Percentiles rank a stretch among this genome's conserved stretches.
These are phyloP conservation scores for Chernovozyma aurita DNA, from an alignment of 1,139 yeast genomes.

Conservation along the genomic window DNA sequence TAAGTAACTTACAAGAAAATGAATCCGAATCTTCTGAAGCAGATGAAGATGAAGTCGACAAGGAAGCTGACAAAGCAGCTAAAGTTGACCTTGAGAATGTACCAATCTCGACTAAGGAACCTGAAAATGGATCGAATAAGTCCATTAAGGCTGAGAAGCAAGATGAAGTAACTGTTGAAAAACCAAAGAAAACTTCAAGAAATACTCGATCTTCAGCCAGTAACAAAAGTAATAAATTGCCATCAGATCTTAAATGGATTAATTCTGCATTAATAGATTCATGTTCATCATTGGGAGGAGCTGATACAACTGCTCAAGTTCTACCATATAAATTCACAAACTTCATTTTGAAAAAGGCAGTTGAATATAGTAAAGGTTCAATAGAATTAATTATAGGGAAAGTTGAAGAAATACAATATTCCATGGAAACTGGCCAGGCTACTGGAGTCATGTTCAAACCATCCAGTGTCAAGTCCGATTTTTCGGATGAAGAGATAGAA, in stretches of 20 bases:
- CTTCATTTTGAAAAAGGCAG: slow-evolving; percentile 71
- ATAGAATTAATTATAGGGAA: slow-evolving; percentile 82
- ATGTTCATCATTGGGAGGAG: slow-evolving; percentile 81
- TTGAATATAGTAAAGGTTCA: slow-evolving; percentile 66
- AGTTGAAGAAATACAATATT: slow-evolving; percentile 62
- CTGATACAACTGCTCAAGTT: slow-evolving; percentile 91
- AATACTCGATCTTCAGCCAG: slow-evolving; percentile 17
- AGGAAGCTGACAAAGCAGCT: too few species aligned
- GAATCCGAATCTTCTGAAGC: slow-evolving; percentile 10
- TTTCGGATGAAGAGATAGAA: slow-evolving; percentile 25
- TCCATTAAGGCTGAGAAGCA: slow-evolving; percentile 6
- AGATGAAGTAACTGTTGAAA: slow-evolving; percentile 20
- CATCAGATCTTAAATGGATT: slow-evolving; percentile 81
- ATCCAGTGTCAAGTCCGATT: slow-evolving; percentile 42
- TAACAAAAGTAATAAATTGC: slow-evolving; percentile 38
- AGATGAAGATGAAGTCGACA: slow-evolving; percentile 20
- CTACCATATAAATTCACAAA: slow-evolving; percentile 94
- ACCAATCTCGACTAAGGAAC: neutral
- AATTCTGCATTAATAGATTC: slow-evolving; percentile 58
- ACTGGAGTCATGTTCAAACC: slow-evolving; percentile 65
- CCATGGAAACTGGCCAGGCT: slow-evolving; percentile 59
- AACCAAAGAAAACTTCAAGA: slow-evolving; percentile 33
- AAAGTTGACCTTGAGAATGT: too few species aligned
- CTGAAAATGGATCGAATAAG: neutral
- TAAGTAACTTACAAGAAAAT: slow-evolving; percentile 24